These are phyloP conservation scores for Cytospora schulzeri DNA, from an alignment of 2,329 filamentous ascomycete genomes.

Conservation along the genomic window DNA sequence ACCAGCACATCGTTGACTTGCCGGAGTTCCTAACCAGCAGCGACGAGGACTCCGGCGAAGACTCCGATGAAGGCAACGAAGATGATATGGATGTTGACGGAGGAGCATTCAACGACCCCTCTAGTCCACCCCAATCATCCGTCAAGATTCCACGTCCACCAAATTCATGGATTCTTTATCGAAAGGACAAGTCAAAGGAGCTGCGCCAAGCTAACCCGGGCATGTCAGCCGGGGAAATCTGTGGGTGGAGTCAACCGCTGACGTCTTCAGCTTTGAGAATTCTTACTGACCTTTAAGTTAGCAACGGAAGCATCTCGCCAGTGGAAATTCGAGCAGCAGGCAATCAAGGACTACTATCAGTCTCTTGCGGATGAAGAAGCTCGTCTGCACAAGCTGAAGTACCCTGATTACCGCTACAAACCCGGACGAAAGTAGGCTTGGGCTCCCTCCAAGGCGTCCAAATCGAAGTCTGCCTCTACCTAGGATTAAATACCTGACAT, in stretches of 20 bases:
- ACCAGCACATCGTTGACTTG: conserved; percentile 8
- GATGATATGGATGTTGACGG: background rate
- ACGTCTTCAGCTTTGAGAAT: background rate
- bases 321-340: conserved; percentile 12
- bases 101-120: background rate
- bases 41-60: background rate
- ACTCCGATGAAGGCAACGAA: background rate
- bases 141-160: conserved; percentile 28
- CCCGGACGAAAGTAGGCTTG: conserved; percentile 5
- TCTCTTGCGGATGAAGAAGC: conserved; percentile 6
- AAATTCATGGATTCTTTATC: conserved; percentile 30
- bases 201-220: conserved; percentile 6
- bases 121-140: background rate
- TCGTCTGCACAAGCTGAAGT: conserved; percentile 8
- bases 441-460: background rate
- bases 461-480: background rate
- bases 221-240: conserved; percentile 14
- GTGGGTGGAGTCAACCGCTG: background rate
- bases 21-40: background rate
- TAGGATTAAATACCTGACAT: background rate
- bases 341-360: conserved; percentile 8
- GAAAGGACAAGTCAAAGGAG: conserved; percentile 15
- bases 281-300: background rate
- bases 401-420: conserved; percentile 21
- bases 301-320: conserved; percentile 11